Percentiles rank a stretch among this genome's conserved stretches.
These are phyloP conservation scores for Coffea canephora DNA, from an alignment of 257 asterid species.

Conservation along the genomic window DNA sequence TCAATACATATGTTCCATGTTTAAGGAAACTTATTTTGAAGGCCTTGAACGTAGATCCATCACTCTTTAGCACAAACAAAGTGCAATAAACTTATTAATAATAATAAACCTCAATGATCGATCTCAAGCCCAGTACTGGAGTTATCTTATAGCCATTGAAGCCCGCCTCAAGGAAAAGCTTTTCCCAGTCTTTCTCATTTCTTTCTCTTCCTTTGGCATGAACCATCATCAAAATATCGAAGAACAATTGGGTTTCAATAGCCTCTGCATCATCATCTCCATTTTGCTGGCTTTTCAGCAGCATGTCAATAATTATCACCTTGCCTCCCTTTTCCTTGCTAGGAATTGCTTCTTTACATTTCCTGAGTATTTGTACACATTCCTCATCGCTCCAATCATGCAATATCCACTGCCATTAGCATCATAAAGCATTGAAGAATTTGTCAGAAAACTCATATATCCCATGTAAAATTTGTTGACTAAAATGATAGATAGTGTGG, in stretches of 20 bases:
- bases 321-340: constrained; percentile 27
- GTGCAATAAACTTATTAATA: not conserved
- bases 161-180: not conserved
- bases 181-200: not conserved
- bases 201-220: not conserved
- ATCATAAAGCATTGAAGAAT: not conserved
- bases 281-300: not conserved
- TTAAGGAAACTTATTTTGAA: not conserved
- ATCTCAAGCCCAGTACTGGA: not conserved
- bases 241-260: not conserved
- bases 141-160: not conserved
- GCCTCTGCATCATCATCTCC: not conserved
- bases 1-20: no score
- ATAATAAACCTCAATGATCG: not conserved
- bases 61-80: not conserved
- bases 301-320: constrained; percentile 27
- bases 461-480: not conserved
- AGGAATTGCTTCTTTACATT: constrained; percentile 27
- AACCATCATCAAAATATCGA: not conserved
- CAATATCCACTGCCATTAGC: constrained; percentile 26
- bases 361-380: constrained; percentile 19
- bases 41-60: no score
- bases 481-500: no score
- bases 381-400: constrained; percentile 34
- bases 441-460: not conserved